Conservation (phyloP, 352 stramenopile species). For the Phytophthora pisi region DNA sequence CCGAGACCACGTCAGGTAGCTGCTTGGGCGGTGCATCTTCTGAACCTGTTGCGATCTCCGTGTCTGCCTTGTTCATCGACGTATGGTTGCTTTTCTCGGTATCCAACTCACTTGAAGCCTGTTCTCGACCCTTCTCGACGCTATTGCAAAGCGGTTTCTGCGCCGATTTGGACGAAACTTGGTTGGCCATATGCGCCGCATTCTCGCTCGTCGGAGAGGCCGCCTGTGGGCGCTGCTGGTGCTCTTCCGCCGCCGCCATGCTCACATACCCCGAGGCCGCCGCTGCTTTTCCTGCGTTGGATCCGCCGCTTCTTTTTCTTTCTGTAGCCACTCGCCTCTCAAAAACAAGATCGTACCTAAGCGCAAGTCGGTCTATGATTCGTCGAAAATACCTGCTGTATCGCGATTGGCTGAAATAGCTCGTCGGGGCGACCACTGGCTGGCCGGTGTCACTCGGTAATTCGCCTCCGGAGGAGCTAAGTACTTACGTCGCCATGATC, state of each 20-base stretch:
- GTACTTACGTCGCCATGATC: conserved; percentile 90
- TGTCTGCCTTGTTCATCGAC: background rate
- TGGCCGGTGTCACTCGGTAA: conserved; percentile 24
- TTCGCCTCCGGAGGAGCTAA: conserved; percentile 17
- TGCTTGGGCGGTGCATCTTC: conserved; percentile 1
- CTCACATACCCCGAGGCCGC: conserved; percentile 19
- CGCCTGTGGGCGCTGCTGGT: conserved; percentile 12
- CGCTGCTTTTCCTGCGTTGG: background rate
- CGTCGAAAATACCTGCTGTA: background rate
- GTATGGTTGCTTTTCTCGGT: conserved; percentile 17
- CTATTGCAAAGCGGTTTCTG: conserved; percentile 10
- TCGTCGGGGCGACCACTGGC: conserved; percentile 13
- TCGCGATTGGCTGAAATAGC: conserved; percentile 13
- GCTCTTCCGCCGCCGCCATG: conserved; percentile 28
- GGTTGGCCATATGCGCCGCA: conserved; percentile 11
- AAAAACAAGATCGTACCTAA: conserved; percentile 22
- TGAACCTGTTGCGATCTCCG: background rate
- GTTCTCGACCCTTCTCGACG: conserved; percentile 6
- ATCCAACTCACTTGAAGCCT: conserved; percentile 3
- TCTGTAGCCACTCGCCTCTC: conserved; percentile 8
- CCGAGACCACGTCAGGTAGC: conserved; percentile 1
- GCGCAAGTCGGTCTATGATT: background rate
- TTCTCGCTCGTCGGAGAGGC: conserved; percentile 13
- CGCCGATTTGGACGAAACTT: conserved; percentile 17
- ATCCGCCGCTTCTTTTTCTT: conserved; percentile 23